Evolutionary conservation across 768 basidiomycete genomes (phyloP), one percentile per base, ranked within the genome.

Genomic region (Xanthoconium stramineum): DNA sequence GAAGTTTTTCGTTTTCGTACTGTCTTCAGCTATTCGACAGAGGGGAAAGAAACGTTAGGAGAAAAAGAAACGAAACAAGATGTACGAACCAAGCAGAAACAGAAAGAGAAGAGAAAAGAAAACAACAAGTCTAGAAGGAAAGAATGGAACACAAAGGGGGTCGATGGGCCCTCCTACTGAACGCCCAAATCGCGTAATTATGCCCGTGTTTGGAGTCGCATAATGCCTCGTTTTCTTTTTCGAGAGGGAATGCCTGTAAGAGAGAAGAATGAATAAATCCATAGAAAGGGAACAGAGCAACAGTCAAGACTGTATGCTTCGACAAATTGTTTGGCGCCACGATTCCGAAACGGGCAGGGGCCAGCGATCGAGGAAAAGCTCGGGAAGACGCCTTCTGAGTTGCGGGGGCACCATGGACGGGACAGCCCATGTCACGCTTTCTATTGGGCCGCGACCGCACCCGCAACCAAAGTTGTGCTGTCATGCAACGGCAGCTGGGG

Each of bases 401-500:
- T 55, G 60, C 35, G 33, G 19, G 20, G 10, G 44, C 38, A 24
- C 47, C 45, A 29, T 8, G 37, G 42, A 28, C 48, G 48, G 50
- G 49, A 44, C 24, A 17, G 39, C 28, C 32, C 14, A 19, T 35
- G 40, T 50, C 37, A 11, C 20, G n/a, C 39, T 47, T 52, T 60
- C 69, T 71, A 71, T 65, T 66, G 67, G 24, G 69, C 69, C 9
- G 49, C 67, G 24, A 72, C 62, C 11, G 75, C 78, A 48, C 75
- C 75, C 51, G 83, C 75, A 47, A 79, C 75, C 56, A 86, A 75
- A 42, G 80, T 74, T 46, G 82, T 76, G 61, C 80, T 84, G 68
- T 89, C 86, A 59, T 78, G 79, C 60, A 84, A 82, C 17, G 84
- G 77, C 52, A 84, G 67, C 67, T 83, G 83, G 58, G 85, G 80